Base-by-base conservation (phyloP, 768 basidiomycete species). In the Terana coerulea region DNA sequence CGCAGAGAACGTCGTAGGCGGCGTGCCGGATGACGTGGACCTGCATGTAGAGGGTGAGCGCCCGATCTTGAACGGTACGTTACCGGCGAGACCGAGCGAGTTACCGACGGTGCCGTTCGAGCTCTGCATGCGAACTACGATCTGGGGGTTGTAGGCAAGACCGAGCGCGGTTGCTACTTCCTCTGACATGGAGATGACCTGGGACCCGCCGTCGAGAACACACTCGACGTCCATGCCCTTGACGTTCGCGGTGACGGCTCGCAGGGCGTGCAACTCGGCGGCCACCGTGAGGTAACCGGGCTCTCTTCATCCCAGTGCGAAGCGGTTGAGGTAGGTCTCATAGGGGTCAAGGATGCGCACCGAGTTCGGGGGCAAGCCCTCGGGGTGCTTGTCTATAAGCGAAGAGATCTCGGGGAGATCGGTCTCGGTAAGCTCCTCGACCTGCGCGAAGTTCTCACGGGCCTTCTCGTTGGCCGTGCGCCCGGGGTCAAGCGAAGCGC, bases 131-230 rank as follows among this genome's bases (percentile, higher is more conserved):
- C 48, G n/a, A 0, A 60, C 42, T 4, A 31, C 11, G 29, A 57
- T n/a, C 9, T 15, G 21, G 1, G 53, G 59, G 44, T 60, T 51
- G 47, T 44, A 57, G 3, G 47, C 40, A 19, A 61, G 50, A 5
- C 52, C 54, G 26, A 56, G 47, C 1, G 25, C 29, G 35, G 56
- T 50, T 10, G 50, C 54, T 11, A 63, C 41, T 0, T 43, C 52
- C 30, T 63, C 60, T 0, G 61, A 61, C 60, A 65, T 64, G 0
- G 58, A 46, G n/a, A 61, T 26, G 21, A 65, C 59, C 5, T 59
- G 49, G 2, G 55, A 61, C 9, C 63, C 61, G 17, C 44, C 55
- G 43, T 64, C 63, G 26, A 58, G 21, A 43, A 62, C 62, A 26
- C 50, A 52, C 4, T 59, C 54, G 25, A 59, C 45, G 11, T 36